Percentiles rank a stretch among this genome's conserved stretches.
Conservation (phyloP, 1,139 yeast genomes). For the Arxiozyma telluris region DNA sequence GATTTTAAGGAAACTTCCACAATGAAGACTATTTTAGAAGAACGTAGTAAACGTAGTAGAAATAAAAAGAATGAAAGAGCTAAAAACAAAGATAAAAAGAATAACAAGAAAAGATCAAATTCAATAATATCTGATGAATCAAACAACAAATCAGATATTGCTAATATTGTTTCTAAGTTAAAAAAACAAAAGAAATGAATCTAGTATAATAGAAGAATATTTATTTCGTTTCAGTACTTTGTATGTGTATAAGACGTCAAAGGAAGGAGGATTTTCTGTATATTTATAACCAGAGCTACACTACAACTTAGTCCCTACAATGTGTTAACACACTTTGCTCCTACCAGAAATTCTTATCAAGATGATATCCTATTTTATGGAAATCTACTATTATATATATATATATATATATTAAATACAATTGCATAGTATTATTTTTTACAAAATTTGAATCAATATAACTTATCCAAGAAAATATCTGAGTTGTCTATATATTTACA, state of each 20-base stretch:
- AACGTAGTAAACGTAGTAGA: conserved; percentile 50
- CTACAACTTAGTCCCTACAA: neutral
- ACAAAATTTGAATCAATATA: neutral
- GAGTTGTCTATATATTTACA: too few relatives aligned
- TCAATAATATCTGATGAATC: conserved; percentile 4
- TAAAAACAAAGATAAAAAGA: neutral
- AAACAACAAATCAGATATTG: conserved; percentile 10
- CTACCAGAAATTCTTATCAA: neutral
- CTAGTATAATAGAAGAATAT: neutral
- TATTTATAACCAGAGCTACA: neutral
- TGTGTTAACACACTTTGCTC: too few relatives aligned
- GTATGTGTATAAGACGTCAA: neutral
- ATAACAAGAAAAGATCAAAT: conserved; percentile 7
- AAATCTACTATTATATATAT: neutral
- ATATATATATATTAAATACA: neutral
- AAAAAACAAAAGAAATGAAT: conserved; percentile 14
- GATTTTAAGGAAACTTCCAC: conserved; percentile 82
- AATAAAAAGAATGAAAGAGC: neutral
- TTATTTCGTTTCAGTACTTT: neutral
- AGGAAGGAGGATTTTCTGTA: neutral
- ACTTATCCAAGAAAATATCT: neutral
- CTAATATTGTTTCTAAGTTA: conserved; percentile 23
- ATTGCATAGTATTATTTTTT: neutral
- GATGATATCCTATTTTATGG: neutral
- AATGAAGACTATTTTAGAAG: conserved; percentile 72